A percentile compares a stretch with the other conserved stretches of the same genome.
Evolutionary conservation across 148 eudicot species (phyloP).

Genomic region (Silene conica): DNA sequence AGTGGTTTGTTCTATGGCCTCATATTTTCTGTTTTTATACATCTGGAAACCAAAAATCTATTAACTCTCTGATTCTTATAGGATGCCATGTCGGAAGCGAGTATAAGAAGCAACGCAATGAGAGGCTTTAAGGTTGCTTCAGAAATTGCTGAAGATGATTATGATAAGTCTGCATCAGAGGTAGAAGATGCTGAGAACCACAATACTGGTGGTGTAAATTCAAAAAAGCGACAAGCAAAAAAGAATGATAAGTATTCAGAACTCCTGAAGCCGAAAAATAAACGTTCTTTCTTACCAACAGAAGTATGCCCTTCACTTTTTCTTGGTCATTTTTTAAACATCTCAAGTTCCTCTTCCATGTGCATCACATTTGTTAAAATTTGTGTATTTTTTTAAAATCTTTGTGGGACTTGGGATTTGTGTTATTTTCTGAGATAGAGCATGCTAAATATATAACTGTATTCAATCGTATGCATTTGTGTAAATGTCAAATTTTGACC

Average conservation of each 20-base stretch:
- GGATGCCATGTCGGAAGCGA: conserved; percentile 36
- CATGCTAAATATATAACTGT: background rate
- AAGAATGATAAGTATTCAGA: conserved; percentile 16
- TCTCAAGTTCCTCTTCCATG: background rate
- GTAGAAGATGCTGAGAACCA: conserved; percentile 51
- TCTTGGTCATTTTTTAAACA: background rate
- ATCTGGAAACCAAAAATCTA: background rate
- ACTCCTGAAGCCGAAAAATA: conserved; percentile 33
- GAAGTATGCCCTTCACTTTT: conserved; percentile 40
- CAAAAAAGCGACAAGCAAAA: conserved; percentile 24
- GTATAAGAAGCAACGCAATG: conserved; percentile 38
- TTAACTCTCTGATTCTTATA: conserved; percentile 17
- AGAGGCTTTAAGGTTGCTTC: conserved; percentile 28
- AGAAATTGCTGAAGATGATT: conserved; percentile 32
- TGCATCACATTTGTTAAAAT: background rate
- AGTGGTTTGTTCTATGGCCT: conserved; percentile 38
- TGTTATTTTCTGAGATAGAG: background rate
- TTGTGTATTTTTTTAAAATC: background rate
- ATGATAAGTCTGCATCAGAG: conserved; percentile 51
- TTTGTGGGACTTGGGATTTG: background rate
- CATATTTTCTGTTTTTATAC: background rate
- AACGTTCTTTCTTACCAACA: conserved; percentile 52
- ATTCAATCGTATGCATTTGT: background rate
- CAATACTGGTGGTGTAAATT: conserved; percentile 21
- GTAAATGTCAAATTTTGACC: background rate